phyloP scores from a whole-genome alignment of 192 early-diverging fungal genomes.

The Kappamyces sp. region DNA sequence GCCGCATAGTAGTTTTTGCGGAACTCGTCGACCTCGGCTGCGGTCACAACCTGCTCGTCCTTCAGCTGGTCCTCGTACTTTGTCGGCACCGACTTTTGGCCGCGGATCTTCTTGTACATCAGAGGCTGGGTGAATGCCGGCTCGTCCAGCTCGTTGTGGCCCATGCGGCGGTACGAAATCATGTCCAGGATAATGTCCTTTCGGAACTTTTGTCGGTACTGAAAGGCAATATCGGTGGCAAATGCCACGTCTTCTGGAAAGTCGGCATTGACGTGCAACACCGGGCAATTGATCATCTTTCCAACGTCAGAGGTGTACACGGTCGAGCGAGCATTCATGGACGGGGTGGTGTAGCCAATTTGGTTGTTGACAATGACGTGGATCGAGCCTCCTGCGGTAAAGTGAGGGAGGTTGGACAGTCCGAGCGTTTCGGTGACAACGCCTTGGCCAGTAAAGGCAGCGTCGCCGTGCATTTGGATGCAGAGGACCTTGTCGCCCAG shows the following conservation, averaged over 20 bases:
- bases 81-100: conserved; percentile 74
- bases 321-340: conserved; percentile 87
- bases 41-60: conserved; percentile 40
- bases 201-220: conserved; percentile 88
- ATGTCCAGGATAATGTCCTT: conserved; percentile 94
- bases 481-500: conserved; percentile 92
- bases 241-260: conserved; percentile 85
- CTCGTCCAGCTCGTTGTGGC: conserved; percentile 97
- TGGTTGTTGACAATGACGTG: conserved; percentile 99
- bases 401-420: conserved; percentile 92
- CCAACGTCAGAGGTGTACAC: conserved; percentile 90
- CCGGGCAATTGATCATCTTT: conserved; percentile 93
- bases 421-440: conserved; percentile 95
- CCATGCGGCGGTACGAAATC: conserved; percentile 93
- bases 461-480: conserved; percentile 93
- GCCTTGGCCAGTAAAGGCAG: conserved; percentile 64
- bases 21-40: conserved; percentile 45
- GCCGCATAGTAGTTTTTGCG: conserved; percentile 52
- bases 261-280: conserved; percentile 96
- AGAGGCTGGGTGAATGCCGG: conserved; percentile 93
- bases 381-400: conserved; percentile 88
- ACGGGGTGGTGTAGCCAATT: conserved; percentile 92
- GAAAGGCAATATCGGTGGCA: conserved; percentile 78
- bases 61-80: conserved; percentile 76
- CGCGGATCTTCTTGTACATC: conserved; percentile 93